Base-by-base conservation (phyloP, 805 yeast species). In the Clavispora asparagi region DNA sequence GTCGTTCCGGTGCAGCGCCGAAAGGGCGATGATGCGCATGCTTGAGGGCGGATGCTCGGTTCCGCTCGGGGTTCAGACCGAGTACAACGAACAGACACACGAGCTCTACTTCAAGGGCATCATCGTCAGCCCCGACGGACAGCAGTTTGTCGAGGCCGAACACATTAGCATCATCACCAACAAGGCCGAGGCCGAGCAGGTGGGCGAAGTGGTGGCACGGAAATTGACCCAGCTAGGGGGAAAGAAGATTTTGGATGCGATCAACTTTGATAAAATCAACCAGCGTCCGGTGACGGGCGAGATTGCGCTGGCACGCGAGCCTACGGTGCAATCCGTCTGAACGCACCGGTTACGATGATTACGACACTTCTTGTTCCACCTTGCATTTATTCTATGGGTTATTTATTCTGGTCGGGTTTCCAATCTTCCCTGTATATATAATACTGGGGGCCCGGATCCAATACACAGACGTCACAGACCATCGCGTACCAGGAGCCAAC, bases 21-120 rank as follows among this genome's bases (percentile, higher is more conserved):
- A 94, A 67, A 78, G 99, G 57, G 74, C 92, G 7, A 69, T 94
- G 51, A 80, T 94, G 87, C 78, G 92, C 65, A 76, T 85, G 23
- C 76, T 94, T 49, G 98, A 94, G 70, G 99, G 98, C 50, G 99
- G 99, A 8, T 94, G 99, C 67, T 88, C 97, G 1, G 97, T 94
- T 14, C 99, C 99, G 7, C 87, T 94, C 53, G 99, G 99, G 43
- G 96, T 89, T 27, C 77, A 81, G 52, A 74, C 90, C n/a, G 53
- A 58, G 8, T 85, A 77, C 53, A 65, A 77, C 44, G 67, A 63
- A 17, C 54, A 42, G 1, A 72, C 81, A 0, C 66, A 74, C 32
- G 53, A 52, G 8, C 72, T 90, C 45, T 58, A 62, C 5, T 67
- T 91, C 51, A 78, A 79, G 52, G 95, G 87, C 6, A 76, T 86